A percentile compares a stretch with the other conserved stretches of the same genome.
These are phyloP conservation scores for Xylaria sp. DNA, from an alignment of 2,329 filamentous ascomycete species.

Conservation along the genomic window DNA sequence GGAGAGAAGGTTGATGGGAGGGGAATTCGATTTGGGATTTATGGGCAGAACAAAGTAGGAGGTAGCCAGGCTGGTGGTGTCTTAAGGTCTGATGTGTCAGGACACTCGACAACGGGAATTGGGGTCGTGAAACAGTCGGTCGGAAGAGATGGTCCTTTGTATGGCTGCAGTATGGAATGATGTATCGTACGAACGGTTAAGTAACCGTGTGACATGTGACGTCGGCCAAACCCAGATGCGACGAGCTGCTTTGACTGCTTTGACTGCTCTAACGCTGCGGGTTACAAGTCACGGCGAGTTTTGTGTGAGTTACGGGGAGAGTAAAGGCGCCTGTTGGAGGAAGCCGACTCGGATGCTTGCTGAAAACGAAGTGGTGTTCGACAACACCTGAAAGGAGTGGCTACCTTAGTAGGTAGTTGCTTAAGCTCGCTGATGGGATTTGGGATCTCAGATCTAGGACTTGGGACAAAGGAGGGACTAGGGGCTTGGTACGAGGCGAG, in stretches of 20 bases:
- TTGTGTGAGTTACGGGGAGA: background rate
- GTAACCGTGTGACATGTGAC: conserved; percentile 30
- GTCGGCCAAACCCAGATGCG: conserved; percentile 25
- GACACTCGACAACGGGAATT: background rate
- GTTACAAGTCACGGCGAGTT: background rate
- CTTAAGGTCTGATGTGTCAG: conserved; percentile 1
- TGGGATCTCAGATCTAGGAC: conserved; percentile 12
- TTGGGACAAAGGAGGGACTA: background rate
- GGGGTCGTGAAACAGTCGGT: conserved; percentile 31
- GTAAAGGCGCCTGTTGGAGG: background rate
- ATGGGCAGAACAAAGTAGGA: conserved; percentile 9
- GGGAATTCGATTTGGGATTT: background rate
- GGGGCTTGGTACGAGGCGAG: conserved; percentile 18
- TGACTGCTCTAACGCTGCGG: background rate
- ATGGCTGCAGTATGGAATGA: conserved; percentile 36
- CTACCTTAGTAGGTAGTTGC: background rate
- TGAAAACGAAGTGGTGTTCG: conserved; percentile 23
- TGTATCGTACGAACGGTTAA: conserved; percentile 35
- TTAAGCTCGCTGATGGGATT: conserved; percentile 1
- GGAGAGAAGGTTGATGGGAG: conserved; percentile 1
- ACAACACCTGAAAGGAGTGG: conserved; percentile 16
- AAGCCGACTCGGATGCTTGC: conserved; percentile 34
- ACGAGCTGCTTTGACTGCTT: background rate
- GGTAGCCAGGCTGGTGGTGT: background rate
- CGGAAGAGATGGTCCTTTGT: conserved; percentile 37